These are phyloP conservation scores for Eutypa lata DNA, from an alignment of 2,329 filamentous ascomycete genomes.

Conservation along the genomic window DNA sequence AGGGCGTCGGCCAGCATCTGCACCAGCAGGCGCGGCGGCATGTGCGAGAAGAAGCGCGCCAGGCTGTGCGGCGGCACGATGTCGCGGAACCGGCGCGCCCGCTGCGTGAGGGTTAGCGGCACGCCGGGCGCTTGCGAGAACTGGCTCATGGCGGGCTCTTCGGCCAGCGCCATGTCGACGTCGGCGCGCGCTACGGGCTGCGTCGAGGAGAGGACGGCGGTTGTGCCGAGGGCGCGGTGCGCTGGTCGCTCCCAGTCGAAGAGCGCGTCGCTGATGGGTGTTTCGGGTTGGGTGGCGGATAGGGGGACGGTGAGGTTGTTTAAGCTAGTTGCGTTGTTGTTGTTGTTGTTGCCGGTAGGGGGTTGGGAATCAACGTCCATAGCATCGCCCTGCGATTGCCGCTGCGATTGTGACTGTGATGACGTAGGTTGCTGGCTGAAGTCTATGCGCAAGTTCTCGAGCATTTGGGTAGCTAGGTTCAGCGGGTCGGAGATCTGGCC, in stretches of 20 bases:
- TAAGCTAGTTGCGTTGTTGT: neutral
- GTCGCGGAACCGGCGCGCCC: slow-evolving; percentile 82
- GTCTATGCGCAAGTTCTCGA: slow-evolving; percentile 86
- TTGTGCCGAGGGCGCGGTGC: slow-evolving; percentile 48
- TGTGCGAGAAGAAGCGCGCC: slow-evolving; percentile 86
- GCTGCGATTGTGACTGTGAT: slow-evolving; percentile 29
- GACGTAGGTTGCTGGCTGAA: slow-evolving; percentile 66
- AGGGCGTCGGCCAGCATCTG: slow-evolving; percentile 78
- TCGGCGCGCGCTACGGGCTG: slow-evolving; percentile 41
- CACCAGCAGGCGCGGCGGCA: slow-evolving; percentile 71
- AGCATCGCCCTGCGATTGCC: slow-evolving; percentile 39
- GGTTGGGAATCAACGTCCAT: slow-evolving; percentile 66
- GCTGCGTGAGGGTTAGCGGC: slow-evolving; percentile 82
- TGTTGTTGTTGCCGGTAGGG: slow-evolving; percentile 34
- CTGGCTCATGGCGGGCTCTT: slow-evolving; percentile 84
- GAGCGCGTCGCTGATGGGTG: slow-evolving; percentile 67
- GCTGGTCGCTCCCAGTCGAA: slow-evolving; percentile 86
- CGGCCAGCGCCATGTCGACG: slow-evolving; percentile 58
- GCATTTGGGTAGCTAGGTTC: slow-evolving; percentile 88
- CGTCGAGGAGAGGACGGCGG: slow-evolving; percentile 42
- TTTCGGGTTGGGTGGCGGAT: slow-evolving; percentile 83
- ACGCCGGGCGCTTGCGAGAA: slow-evolving; percentile 78
- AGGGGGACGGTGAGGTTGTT: slow-evolving; percentile 28
- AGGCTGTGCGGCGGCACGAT: slow-evolving; percentile 85
- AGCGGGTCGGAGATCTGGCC: slow-evolving; percentile 77